A percentile compares a stretch with the other conserved stretches of the same genome.
phyloP scores from a whole-genome alignment of 176 grass and related monocot species.

The Zea mays region DNA sequence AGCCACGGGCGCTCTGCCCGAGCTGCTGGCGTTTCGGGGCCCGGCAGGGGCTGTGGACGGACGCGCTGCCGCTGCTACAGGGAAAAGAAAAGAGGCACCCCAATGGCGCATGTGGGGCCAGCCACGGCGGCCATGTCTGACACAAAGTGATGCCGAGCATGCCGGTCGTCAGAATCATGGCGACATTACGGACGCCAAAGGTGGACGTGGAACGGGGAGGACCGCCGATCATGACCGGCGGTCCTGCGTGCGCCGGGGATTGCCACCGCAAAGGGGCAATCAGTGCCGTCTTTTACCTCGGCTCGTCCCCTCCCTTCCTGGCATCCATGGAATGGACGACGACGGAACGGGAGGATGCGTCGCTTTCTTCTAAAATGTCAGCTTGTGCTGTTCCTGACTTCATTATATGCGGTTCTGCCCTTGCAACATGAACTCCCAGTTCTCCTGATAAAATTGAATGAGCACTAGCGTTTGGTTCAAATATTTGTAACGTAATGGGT shows the following conservation, averaged over 20 bases:
- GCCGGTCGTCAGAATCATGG: conserved; percentile 48
- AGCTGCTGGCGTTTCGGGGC: conserved; percentile 32
- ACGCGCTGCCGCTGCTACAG: background rate
- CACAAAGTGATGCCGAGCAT: conserved; percentile 52
- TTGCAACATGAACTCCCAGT: conserved; percentile 12
- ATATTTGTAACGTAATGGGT: too few relatives aligned
- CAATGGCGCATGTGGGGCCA: conserved; percentile 30
- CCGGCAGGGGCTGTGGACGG: conserved; percentile 7
- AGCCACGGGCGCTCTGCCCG: conserved; percentile 24
- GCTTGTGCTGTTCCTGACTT: background rate
- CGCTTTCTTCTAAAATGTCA: background rate
- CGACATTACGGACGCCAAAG: conserved; percentile 49
- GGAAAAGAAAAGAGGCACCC: background rate
- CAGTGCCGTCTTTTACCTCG: conserved; percentile 25
- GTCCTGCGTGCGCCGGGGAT: conserved; percentile 41
- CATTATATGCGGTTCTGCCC: background rate
- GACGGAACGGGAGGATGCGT: background rate
- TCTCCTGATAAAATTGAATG: background rate
- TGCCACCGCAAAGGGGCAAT: conserved; percentile 42
- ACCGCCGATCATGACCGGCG: conserved; percentile 46
- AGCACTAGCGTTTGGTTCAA: too few relatives aligned
- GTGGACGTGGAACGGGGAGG: background rate
- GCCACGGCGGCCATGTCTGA: conserved; percentile 40
- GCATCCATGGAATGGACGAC: background rate
- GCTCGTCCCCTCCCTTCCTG: background rate